Base-by-base conservation (phyloP, 23 red algal genomes). In the Agarophyton chilense region DNA sequence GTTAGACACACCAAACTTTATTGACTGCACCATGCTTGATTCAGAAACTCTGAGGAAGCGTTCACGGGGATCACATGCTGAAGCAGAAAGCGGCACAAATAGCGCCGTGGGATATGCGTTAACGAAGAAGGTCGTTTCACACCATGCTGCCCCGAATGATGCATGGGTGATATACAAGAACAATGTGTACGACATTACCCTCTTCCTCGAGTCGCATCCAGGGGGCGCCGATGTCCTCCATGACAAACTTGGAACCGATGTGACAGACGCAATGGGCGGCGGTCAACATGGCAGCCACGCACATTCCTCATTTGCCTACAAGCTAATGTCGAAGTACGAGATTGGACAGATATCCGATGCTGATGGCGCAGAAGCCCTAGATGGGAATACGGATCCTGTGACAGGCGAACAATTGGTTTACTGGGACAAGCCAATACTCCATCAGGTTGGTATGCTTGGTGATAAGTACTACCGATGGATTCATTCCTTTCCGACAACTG, bases 401-500 rank as follows among this genome's bases (percentile, higher is more conserved):
- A 83, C 87, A 3, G 81, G 91, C 32, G 88, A 93, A 34, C 61
- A 70, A 72, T 67, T 98, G 6, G 94, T 98, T 21, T 75, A 90
- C 29, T 98, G 93, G 93, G 71, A 83, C 71, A 84, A 95, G 68
- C 93, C 93, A 19, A 85, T 98, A 49, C 81, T 98, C 79, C 92
- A 92, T 40, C 93, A 98, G 78, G 89, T 98, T 32, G 96, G 96
- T 13, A 89, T 75, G 62, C 84, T 98, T 21, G 96, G 96, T 22
- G 89, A 90, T 38, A 86, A 94, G 89, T 98, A 98, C 66, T 44
- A 94, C 24, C 64, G 78, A 24, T 98, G 96, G 96, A 92, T 95
- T 36, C 96, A 98, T 81, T 92, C 91, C 0, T 98, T 98, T 64
- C 96, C 96, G 16, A 95, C 96, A 0, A 84, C 92, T 0, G 96